These are phyloP conservation scores for Hanseniaspora osmophila DNA, from an alignment of 805 yeast genomes.

Conservation along the genomic window DNA sequence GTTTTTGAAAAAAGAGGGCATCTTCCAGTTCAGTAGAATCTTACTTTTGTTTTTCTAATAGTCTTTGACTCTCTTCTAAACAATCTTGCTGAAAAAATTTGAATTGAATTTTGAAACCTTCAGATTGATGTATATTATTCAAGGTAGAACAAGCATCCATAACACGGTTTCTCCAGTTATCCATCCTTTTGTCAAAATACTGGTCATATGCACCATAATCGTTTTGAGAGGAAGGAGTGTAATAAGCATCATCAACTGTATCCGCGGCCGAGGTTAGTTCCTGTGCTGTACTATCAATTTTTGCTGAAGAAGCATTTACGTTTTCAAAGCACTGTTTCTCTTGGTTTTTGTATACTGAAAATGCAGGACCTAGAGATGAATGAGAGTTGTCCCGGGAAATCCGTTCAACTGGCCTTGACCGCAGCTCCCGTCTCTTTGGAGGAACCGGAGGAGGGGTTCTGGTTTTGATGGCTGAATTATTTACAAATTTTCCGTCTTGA, in stretches of 20 bases:
- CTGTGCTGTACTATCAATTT: background rate
- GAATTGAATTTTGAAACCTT: constrained; percentile 11
- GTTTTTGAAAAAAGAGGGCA: background rate
- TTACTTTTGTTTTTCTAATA: background rate
- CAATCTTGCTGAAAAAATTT: constrained; percentile 19
- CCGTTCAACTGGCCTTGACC: no score
- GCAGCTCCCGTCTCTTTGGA: background rate
- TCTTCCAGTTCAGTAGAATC: background rate
- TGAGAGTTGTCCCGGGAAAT: no score
- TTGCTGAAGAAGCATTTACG: background rate
- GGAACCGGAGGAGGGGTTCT: background rate
- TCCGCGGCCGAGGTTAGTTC: background rate
- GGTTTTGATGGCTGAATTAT: background rate
- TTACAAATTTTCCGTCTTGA: background rate
- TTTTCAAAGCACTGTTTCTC: no score
- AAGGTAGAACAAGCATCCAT: constrained; percentile 23
- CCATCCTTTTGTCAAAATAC: constrained; percentile 34
- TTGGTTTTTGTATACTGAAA: background rate
- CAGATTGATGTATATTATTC: constrained; percentile 4
- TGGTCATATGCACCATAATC: constrained; percentile 15
- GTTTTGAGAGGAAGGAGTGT: constrained; percentile 18
- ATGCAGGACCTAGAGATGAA: background rate
- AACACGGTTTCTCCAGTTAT: constrained; percentile 43
- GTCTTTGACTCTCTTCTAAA: constrained; percentile 12
- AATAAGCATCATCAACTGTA: constrained; percentile 7